These are phyloP conservation scores for Prillingera fragicola DNA, from an alignment of 1,284 basidiomycete species.

Conservation along the genomic window DNA sequence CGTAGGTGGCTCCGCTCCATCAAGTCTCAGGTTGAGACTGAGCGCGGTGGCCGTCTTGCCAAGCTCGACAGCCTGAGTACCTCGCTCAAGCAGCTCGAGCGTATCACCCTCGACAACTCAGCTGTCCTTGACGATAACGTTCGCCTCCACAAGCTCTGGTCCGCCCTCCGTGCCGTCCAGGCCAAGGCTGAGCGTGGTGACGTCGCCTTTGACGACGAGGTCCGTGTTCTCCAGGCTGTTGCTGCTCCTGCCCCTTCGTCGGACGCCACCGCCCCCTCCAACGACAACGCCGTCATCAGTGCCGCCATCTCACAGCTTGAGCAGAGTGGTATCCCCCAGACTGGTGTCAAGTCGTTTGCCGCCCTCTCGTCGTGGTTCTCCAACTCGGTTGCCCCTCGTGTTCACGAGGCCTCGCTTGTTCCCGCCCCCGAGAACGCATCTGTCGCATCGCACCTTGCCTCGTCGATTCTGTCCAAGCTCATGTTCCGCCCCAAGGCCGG, in stretches of 20 bases:
- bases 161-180: constrained; percentile 49
- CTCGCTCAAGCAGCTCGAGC: constrained; percentile 83
- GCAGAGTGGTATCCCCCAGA: constrained; percentile 65
- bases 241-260: constrained; percentile 56
- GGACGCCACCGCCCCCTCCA: constrained; percentile 19
- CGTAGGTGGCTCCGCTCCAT: constrained; percentile 93
- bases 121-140: constrained; percentile 83
- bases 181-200: constrained; percentile 55
- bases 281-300: constrained; percentile 52
- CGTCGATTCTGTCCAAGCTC: constrained; percentile 67
- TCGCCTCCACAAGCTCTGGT: constrained; percentile 61
- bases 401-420: constrained; percentile 82
- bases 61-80: constrained; percentile 90
- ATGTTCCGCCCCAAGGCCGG: constrained; percentile 70
- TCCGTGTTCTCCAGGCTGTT: constrained; percentile 68
- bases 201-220: constrained; percentile 77
- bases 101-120: constrained; percentile 85
- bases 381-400: constrained; percentile 73
- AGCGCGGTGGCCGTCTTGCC: constrained; percentile 89
- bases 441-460: constrained; percentile 79
- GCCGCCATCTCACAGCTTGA: constrained; percentile 70
- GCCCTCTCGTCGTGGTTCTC: constrained; percentile 87
- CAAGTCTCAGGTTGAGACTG: constrained; percentile 91
- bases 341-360: constrained; percentile 84
- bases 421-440: constrained; percentile 68